Percentiles rank a stretch among this genome's conserved stretches.
Conservation (phyloP, 805 yeast species). For the Wickerhamiella vanderwaltii region DNA sequence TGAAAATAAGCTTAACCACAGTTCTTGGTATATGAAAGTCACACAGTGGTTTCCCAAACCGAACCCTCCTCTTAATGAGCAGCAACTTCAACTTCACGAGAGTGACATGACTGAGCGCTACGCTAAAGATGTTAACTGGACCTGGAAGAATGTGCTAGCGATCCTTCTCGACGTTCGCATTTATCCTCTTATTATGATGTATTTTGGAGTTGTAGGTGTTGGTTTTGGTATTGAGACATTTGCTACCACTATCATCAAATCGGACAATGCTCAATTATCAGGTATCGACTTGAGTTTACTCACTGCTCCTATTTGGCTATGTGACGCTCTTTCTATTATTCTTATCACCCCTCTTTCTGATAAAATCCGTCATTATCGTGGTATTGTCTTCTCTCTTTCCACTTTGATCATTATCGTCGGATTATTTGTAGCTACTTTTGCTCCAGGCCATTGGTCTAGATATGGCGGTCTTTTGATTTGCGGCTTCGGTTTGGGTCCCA, state of each 20-base stretch:
- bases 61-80: slow-evolving; percentile 32
- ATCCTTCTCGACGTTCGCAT: slow-evolving; percentile 52
- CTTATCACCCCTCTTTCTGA: slow-evolving; percentile 73
- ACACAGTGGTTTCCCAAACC: slow-evolving; percentile 15
- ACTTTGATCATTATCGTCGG: slow-evolving; percentile 62
- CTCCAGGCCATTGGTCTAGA: slow-evolving; percentile 58
- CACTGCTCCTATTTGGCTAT: slow-evolving; percentile 85
- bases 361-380: slow-evolving; percentile 45
- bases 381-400: slow-evolving; percentile 49
- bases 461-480: slow-evolving; percentile 72
- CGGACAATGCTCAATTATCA: slow-evolving; percentile 48
- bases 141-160: slow-evolving; percentile 41
- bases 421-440: slow-evolving; percentile 62
- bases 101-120: slow-evolving; percentile 48
- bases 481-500: slow-evolving; percentile 83
- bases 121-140: slow-evolving; percentile 38
- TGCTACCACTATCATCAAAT: slow-evolving; percentile 63
- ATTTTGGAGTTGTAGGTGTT: slow-evolving; percentile 87
- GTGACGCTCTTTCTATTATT: slow-evolving; percentile 65
- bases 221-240: slow-evolving; percentile 78
- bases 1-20: slow-evolving; percentile 3
- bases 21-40: neutral
- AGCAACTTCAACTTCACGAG: slow-evolving; percentile 46
- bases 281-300: slow-evolving; percentile 61
- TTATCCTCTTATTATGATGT: slow-evolving; percentile 78